These are phyloP conservation scores for Camelina sativa DNA, from an alignment of 345 rosid genomes.

Conservation along the genomic window DNA sequence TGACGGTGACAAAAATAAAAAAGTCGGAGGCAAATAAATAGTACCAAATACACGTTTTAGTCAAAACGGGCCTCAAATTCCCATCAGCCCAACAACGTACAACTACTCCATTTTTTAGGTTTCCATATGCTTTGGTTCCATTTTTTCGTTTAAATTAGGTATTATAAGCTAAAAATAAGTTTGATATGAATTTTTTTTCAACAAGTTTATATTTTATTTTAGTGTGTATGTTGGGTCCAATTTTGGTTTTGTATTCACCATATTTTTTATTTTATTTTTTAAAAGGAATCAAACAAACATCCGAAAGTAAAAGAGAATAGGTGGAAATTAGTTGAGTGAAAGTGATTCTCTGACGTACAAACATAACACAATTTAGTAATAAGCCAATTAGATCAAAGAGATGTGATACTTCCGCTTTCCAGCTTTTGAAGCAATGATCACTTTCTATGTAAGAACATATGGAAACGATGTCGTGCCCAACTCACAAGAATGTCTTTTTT, in stretches of 20 bases:
- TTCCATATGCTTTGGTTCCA: background rate
- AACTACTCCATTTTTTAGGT: background rate
- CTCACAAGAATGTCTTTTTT: constrained; percentile 23
- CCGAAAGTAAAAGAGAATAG: background rate
- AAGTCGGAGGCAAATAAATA: background rate
- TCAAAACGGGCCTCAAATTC: constrained; percentile 26
- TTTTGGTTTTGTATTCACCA: background rate
- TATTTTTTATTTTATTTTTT: background rate
- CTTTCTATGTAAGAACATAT: constrained; percentile 6
- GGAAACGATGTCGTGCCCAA: constrained; percentile 5
- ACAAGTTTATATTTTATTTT: background rate
- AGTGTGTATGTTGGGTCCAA: background rate
- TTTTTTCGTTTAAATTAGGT: background rate
- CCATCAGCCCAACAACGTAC: constrained; percentile 1
- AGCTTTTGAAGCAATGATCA: constrained; percentile 39
- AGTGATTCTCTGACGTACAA: constrained; percentile 24
- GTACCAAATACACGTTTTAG: background rate
- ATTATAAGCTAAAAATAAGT: background rate
- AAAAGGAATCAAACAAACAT: background rate
- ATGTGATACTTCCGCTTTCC: constrained; percentile 28
- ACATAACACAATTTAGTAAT: constrained; percentile 13
- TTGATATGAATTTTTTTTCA: background rate
- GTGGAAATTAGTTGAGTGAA: constrained; percentile 37
- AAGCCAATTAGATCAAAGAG: constrained; percentile 1
- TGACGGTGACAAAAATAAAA: constrained; percentile 24